Evolutionary conservation across 257 asterid species (phyloP), one percentile per base, ranked within the genome.

Genomic region (Euphrasia confusa): DNA sequence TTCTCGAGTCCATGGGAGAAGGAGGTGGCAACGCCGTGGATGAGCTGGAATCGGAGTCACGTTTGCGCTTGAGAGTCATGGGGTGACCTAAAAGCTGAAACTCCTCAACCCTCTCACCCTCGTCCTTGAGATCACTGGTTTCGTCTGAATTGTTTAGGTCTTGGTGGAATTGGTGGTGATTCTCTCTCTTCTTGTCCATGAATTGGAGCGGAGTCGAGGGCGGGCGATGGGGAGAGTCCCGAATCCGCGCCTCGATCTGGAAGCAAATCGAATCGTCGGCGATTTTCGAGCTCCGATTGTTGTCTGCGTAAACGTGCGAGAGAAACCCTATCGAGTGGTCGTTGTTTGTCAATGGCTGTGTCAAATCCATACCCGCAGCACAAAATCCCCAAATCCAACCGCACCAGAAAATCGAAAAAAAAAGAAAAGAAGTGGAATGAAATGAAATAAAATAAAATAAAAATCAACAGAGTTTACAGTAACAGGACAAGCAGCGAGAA

Each of bases 71-170:
- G 69, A 86, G 63, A 49, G 89, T 77, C 87, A 86, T 79, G 8
- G 89, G 66, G 71, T 86, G 95, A 26, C 95, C 95, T 57, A 83
- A 62, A 60, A 86, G 69, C 49, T 83, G 81, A 73, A 86, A 83
- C 69, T 86, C 84, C 74, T 82, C 83, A 10, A 72, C 70, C 10
- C 77, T 77, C 8, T 67, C 92, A 24, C 77, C 85, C 18, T 76
- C 84, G 2, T 72, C 77, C 52, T 72, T 77, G 4, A 10, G 60
- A 10, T 10, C 74, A 5, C 69, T 37, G 56, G 13, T 61, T 11
- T 59, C 82, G 39, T 61, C 61, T 44, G 59, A 73, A 37, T 49
- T 54, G 47, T 27, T 60, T 1, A n/a, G 55, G 55, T 64, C 80
- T 4, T 61, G 67, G 4, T 32, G 64, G n/a, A 21, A 21, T 21